Evolutionary conservation across 2,329 filamentous ascomycete genomes (phyloP).

Genomic region (Neonectria neomacrospora): DNA sequence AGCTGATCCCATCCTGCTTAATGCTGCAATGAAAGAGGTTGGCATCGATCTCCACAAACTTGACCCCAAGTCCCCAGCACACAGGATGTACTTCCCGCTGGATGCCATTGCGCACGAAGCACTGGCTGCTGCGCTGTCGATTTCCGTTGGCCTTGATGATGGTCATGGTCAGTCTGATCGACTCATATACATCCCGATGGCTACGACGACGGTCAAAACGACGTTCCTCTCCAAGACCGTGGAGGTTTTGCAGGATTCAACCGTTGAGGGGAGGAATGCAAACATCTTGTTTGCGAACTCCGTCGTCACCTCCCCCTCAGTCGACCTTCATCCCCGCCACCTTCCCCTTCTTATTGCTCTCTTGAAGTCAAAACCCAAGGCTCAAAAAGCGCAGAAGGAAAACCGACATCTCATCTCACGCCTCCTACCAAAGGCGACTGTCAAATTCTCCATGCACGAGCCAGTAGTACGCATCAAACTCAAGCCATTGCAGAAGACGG

Average conservation of each 20-base stretch:
- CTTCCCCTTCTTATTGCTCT: constrained; percentile 86
- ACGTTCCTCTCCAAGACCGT: constrained; percentile 95
- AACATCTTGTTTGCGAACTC: constrained; percentile 98
- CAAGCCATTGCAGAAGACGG: constrained; percentile 75
- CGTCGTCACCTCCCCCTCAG: constrained; percentile 93
- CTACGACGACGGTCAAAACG: constrained; percentile 92
- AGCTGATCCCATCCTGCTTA: constrained; percentile 80
- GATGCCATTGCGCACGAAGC: constrained; percentile 96
- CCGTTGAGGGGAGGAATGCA: constrained; percentile 84
- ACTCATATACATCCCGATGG: constrained; percentile 94
- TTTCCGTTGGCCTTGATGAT: constrained; percentile 91
- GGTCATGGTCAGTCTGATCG: constrained; percentile 87
- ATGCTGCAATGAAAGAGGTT: constrained; percentile 94
- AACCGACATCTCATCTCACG: constrained; percentile 81
- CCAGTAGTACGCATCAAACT: constrained; percentile 91
- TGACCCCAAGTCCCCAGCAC: constrained; percentile 90
- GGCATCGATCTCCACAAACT: constrained; percentile 92
- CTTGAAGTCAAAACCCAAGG: constrained; percentile 65
- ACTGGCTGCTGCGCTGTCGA: constrained; percentile 88
- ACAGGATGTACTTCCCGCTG: constrained; percentile 97
- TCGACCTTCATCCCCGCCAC: constrained; percentile 93
- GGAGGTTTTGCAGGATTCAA: constrained; percentile 77
- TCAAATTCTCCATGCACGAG: constrained; percentile 97
- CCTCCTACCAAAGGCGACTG: constrained; percentile 90
- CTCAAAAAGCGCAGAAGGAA: constrained; percentile 51